Conservation (phyloP, 2,329 filamentous ascomycete genomes). For the Aotearoamyces nothofagi region DNA sequence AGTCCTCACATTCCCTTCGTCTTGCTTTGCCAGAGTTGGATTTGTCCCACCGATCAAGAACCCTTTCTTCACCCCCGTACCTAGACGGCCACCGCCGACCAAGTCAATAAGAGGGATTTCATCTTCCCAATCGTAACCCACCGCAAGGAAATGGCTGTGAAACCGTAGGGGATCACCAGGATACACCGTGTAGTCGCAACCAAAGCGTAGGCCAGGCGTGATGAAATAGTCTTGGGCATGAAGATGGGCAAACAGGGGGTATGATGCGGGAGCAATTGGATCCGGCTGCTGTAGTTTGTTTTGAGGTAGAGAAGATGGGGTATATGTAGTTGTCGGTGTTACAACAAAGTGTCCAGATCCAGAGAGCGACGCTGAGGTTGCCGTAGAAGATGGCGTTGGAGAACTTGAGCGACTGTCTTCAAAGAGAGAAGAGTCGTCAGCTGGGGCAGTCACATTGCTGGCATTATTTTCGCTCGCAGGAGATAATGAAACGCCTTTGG, state of each 20-base stretch:
- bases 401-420: constrained; percentile 21
- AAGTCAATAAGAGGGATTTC: constrained; percentile 74
- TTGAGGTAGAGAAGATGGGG: constrained; percentile 17
- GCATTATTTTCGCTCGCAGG: constrained; percentile 4
- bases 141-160: constrained; percentile 85
- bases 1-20: constrained; percentile 38
- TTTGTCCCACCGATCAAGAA: constrained; percentile 68
- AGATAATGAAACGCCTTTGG: constrained; percentile 4
- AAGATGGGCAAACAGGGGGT: constrained; percentile 67
- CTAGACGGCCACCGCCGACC: constrained; percentile 72
- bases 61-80: constrained; percentile 92
- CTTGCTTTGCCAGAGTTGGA: constrained; percentile 14
- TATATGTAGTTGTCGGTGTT: constrained; percentile 29
- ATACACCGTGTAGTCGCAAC: constrained; percentile 87
- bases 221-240: constrained; percentile 72
- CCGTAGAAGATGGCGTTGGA: constrained; percentile 13
- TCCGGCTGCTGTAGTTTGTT: constrained; percentile 13
- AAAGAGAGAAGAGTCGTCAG: constrained; percentile 8
- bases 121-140: constrained; percentile 76
- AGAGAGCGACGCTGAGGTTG: constrained; percentile 4
- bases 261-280: constrained; percentile 34
- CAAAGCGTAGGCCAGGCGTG: constrained; percentile 85
- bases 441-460: constrained; percentile 2
- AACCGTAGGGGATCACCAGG: constrained; percentile 89
- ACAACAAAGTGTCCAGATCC: constrained; percentile 15